Conservation (phyloP, 2,329 filamentous ascomycete genomes). For the Hawksworthiomyces lignivorus region DNA sequence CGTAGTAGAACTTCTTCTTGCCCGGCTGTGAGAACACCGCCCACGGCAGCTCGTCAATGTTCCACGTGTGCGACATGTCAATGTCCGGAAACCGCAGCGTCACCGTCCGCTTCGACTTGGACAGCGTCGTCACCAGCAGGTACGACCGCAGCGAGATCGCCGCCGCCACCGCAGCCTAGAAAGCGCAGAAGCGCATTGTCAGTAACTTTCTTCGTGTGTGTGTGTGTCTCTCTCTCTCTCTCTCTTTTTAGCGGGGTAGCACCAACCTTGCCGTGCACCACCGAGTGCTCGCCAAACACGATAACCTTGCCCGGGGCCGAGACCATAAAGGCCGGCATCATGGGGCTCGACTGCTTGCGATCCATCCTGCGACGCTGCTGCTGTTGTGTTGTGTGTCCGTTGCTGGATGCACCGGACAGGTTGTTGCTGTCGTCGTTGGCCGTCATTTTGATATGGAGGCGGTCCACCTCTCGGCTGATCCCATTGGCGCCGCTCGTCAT, state of each 20-base stretch:
- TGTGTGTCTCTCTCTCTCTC: no score
- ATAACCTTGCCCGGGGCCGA: conserved; percentile 98
- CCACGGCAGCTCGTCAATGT: conserved; percentile 90
- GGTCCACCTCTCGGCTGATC: conserved; percentile 14
- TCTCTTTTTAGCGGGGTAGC: no score
- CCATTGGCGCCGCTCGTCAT: conserved; percentile 18
- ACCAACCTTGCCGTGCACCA: conserved; percentile 87
- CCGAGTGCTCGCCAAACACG: conserved; percentile 93
- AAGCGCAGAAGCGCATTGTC: no score
- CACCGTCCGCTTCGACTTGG: conserved; percentile 83
- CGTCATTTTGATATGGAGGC: conserved; percentile 19
- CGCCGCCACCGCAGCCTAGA: conserved; percentile 80
- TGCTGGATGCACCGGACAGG: conserved; percentile 2
- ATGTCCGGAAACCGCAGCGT: conserved; percentile 88
- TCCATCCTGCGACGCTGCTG: conserved; percentile 27
- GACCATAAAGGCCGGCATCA: conserved; percentile 92
- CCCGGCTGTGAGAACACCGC: conserved; percentile 65
- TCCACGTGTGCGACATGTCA: conserved; percentile 82
- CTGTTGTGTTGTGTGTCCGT: conserved; percentile 23
- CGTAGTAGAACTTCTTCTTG: conserved; percentile 95
- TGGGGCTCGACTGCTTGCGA: conserved; percentile 54
- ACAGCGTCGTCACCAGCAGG: conserved; percentile 87
- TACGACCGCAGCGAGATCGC: conserved; percentile 94
- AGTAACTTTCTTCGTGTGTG: no score
- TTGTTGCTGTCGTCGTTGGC: conserved; percentile 28